A percentile compares a stretch with the other conserved stretches of the same genome.
Conservation (phyloP, 106 monocot genomes). For the Alisma plantagoaquatica region DNA sequence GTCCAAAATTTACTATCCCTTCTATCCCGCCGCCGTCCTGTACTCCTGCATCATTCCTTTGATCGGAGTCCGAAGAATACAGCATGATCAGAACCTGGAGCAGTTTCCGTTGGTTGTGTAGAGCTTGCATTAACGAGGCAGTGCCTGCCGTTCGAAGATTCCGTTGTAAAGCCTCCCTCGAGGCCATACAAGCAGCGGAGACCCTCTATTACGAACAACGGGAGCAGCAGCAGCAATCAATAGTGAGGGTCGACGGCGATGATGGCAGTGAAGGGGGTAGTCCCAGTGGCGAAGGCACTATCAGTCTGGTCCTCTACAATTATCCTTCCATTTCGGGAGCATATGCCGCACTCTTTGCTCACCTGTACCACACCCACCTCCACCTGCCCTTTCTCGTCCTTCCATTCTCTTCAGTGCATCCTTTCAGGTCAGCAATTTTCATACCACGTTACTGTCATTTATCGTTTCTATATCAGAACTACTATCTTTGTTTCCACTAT, state of each 20-base stretch:
- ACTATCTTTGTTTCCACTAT: neutral
- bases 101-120: no score
- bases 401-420: conserved; percentile 74
- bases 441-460: neutral
- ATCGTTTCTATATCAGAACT: neutral
- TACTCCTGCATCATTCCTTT: no score
- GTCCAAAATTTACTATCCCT: no score
- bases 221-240: no score
- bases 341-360: conserved; percentile 64
- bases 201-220: no score
- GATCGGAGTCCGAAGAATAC: no score
- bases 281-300: neutral
- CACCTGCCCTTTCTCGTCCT: conserved; percentile 37
- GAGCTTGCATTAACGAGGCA: no score
- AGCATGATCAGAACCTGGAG: no score
- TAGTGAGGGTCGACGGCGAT: neutral
- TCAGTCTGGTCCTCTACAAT: conserved; percentile 53
- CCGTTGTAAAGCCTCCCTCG: no score
- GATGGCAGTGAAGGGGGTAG: neutral
- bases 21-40: no score
- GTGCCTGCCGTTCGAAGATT: no score
- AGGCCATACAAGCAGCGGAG: no score
- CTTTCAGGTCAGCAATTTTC: conserved; percentile 35
- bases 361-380: conserved; percentile 43
- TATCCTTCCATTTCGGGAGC: conserved; percentile 71